phyloP scores from a whole-genome alignment of 2,329 filamentous ascomycete genomes.

The Didymella keratinophila region DNA sequence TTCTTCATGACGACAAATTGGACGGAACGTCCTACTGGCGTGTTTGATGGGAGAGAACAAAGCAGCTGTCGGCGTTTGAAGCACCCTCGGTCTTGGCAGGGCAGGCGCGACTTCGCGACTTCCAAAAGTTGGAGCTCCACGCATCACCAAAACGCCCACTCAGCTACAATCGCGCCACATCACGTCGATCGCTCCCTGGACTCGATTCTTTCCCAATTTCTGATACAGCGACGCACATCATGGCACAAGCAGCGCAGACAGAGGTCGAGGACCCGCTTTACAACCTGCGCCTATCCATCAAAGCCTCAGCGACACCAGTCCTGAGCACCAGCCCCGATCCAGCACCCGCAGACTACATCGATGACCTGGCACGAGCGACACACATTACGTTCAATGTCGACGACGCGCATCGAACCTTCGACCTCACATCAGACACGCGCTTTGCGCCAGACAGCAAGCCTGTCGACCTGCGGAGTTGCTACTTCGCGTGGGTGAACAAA shows the following conservation, averaged over 20 bases:
- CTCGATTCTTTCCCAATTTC: too few species aligned
- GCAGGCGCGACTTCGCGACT: slow-evolving; percentile 17
- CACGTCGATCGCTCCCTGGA: neutral
- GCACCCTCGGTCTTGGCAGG: slow-evolving; percentile 21
- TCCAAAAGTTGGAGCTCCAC: slow-evolving; percentile 16
- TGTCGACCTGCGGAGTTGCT: slow-evolving; percentile 91
- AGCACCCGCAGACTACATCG: slow-evolving; percentile 65
- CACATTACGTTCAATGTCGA: slow-evolving; percentile 72
- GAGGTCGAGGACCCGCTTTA: slow-evolving; percentile 73
- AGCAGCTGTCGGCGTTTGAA: neutral
- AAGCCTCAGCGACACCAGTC: slow-evolving; percentile 71
- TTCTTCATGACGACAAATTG: too few species aligned
- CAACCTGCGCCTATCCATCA: slow-evolving; percentile 83
- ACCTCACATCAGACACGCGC: slow-evolving; percentile 78
- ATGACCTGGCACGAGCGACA: slow-evolving; percentile 65
- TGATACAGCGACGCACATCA: slow-evolving; percentile 1
- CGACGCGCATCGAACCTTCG: slow-evolving; percentile 68
- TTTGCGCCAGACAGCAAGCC: slow-evolving; percentile 75
- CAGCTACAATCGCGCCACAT: neutral
- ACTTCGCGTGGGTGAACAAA: slow-evolving; percentile 94
- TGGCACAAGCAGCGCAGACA: slow-evolving; percentile 35
- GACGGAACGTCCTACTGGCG: too few species aligned
- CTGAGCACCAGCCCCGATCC: slow-evolving; percentile 76
- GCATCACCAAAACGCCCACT: slow-evolving; percentile 8
- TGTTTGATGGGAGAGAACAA: slow-evolving; percentile 3